Base-by-base conservation (phyloP, 305 asterid species). In the Galium porrigens region DNA sequence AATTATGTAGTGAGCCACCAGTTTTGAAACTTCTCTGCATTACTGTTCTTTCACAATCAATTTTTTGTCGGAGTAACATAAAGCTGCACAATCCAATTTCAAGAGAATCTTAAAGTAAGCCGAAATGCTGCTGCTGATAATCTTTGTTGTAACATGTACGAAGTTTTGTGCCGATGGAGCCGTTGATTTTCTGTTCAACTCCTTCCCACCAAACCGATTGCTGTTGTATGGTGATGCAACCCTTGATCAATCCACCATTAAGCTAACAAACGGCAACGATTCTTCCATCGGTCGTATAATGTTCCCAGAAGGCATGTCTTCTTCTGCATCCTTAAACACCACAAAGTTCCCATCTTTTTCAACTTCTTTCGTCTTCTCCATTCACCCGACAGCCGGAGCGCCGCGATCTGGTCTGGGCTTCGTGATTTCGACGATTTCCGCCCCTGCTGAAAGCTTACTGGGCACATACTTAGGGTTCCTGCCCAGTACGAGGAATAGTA, bases 321-420 rank as follows among this genome's bases (percentile, higher is more conserved):
- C 33, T 17, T 29, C 49, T 27, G 30, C 2, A 41, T 51, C 56
- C 68, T 18, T 11, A 48, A 27, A 49, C 30, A 49, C 27, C 14
- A 12, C 15, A 29, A 64, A 5, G 15, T 48, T 34, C 51, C 12
- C 33, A 3, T 64, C 68, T 22, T 64, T 64, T 56, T 51, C 68
- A 64, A 49, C 68, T 51, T 64, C 60, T 33, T 64, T 64, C 27
- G 15, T 64, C 10, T 64, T 64, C 48, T 64, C 68, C 59, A 33
- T 64, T 11, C 49, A 51, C 34, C 20, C 61, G 11, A 5, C n/a
- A 14, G 18, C 51, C 4, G 37, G 60, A 20, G 36, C 33, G n/a
- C 68, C 60, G 0, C 36, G 60, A 1, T 51, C 9, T 27, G 68
- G 61, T 17, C 30, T 64, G 6, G 60, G 46, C 0, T 64, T 51